A percentile compares a stretch with the other conserved stretches of the same genome.
Evolutionary conservation across 1,139 yeast genomes (phyloP).

Genomic region (Yamadazyma diddensiae): DNA sequence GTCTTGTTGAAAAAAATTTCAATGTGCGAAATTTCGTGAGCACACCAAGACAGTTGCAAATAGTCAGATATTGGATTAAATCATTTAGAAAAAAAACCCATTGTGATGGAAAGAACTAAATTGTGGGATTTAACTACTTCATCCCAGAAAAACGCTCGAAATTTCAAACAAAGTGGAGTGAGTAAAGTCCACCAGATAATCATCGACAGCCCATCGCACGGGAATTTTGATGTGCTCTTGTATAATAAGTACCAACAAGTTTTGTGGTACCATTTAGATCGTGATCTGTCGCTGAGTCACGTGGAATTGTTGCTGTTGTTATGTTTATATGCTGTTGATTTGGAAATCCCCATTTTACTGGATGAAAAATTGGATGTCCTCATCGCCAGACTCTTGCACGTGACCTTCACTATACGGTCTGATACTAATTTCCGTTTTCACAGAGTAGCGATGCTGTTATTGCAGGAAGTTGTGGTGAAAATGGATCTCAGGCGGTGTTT

Average conservation of each 20-base stretch:
- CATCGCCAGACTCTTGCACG: slow-evolving; percentile 10
- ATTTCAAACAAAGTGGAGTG: slow-evolving; percentile 15
- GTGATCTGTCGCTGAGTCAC: slow-evolving; percentile 37
- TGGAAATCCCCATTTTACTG: background rate
- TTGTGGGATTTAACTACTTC: slow-evolving; percentile 1
- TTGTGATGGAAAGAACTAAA: background rate
- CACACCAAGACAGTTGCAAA: background rate
- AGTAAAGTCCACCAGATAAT: slow-evolving; percentile 21
- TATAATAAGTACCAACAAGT: slow-evolving; percentile 21
- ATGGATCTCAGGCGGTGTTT: background rate
- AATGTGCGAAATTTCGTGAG: background rate
- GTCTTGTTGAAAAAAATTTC: background rate
- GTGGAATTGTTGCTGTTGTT: slow-evolving; percentile 30
- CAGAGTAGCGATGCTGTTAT: slow-evolving; percentile 8
- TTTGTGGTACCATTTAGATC: slow-evolving; percentile 41
- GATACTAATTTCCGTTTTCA: slow-evolving; percentile 10
- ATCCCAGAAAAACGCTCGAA: slow-evolving; percentile 5
- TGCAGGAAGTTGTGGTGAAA: slow-evolving; percentile 1
- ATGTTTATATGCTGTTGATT: slow-evolving; percentile 6
- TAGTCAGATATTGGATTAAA: too few species aligned
- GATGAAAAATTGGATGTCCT: slow-evolving; percentile 4
- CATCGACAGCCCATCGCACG: slow-evolving; percentile 3
- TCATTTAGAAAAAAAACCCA: background rate
- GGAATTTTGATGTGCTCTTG: slow-evolving; percentile 16
- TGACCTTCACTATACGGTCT: slow-evolving; percentile 11